Evolutionary conservation across 306 rosid genomes (phyloP).

Genomic region (Cotoneaster glaucophyllus): DNA sequence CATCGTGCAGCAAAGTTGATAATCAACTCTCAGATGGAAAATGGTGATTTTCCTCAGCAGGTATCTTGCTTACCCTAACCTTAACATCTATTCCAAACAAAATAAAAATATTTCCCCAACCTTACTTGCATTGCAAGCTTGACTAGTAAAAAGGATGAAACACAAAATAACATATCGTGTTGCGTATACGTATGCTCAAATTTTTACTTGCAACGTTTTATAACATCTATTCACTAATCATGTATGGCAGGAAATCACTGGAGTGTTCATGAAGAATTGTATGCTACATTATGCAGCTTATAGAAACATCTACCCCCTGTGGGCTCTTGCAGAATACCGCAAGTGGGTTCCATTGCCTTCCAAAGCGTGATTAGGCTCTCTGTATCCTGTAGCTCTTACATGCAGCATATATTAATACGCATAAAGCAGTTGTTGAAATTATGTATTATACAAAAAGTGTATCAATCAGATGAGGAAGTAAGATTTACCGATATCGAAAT

Average conservation of each 20-base stretch:
- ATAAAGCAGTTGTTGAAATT: no score
- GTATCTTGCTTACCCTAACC: slow-evolving; percentile 6
- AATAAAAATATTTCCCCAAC: no score
- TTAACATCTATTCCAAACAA: no score
- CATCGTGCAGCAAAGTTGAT: slow-evolving; percentile 47
- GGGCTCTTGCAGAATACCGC: slow-evolving; percentile 68
- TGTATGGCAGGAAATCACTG: slow-evolving; percentile 44
- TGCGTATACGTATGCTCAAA: no score
- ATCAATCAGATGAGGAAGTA: no score
- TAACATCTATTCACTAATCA: not conserved
- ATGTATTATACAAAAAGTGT: no score
- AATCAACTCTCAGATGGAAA: slow-evolving; percentile 52
- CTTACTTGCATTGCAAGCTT: no score
- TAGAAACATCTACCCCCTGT: slow-evolving; percentile 53
- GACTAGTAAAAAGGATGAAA: no score
- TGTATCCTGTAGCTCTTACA: not conserved
- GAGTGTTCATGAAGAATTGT: slow-evolving; percentile 48
- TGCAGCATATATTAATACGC: no score
- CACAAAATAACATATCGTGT: not conserved
- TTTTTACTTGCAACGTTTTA: no score
- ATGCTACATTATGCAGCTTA: slow-evolving; percentile 64
- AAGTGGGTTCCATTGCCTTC: slow-evolving; percentile 39
- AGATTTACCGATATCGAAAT: no score
- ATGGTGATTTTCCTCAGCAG: slow-evolving; percentile 72
- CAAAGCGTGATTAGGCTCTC: no score